Conservation (phyloP, 352 stramenopile species). For the Pythium utonaiense region DNA sequence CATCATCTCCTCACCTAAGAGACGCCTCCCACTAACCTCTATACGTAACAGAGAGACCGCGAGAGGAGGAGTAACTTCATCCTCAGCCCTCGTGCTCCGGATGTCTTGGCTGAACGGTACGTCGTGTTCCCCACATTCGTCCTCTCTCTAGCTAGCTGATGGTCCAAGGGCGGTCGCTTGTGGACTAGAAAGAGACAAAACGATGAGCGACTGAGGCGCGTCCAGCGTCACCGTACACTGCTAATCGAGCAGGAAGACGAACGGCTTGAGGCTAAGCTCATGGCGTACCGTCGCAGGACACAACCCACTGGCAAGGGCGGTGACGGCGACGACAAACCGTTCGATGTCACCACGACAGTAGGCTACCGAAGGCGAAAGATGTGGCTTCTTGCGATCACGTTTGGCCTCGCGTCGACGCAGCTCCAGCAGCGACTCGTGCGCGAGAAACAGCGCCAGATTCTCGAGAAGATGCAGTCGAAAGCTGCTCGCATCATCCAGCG, state of each 20-base stretch:
- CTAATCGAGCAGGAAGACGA: slow-evolving; percentile 42
- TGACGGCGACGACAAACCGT: slow-evolving; percentile 24
- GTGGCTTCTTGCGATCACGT: slow-evolving; percentile 52
- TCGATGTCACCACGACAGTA: slow-evolving; percentile 27
- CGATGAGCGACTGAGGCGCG: slow-evolving; percentile 44
- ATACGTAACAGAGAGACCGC: slow-evolving; percentile 43
- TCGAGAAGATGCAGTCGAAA: slow-evolving; percentile 32
- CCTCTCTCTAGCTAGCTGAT: background rate
- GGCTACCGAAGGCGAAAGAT: slow-evolving; percentile 38
- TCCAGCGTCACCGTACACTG: slow-evolving; percentile 36
- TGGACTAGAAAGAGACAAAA: slow-evolving; percentile 61
- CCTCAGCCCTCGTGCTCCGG: slow-evolving; percentile 18
- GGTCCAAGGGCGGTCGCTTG: background rate
- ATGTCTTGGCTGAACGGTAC: slow-evolving; percentile 22
- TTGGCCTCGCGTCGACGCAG: slow-evolving; percentile 28
- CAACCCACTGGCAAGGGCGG: slow-evolving; percentile 16
- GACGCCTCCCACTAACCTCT: background rate
- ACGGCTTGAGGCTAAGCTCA: slow-evolving; percentile 28
- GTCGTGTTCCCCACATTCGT: background rate
- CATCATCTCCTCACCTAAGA: background rate
- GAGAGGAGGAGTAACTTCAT: slow-evolving; percentile 49
- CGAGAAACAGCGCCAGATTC: slow-evolving; percentile 30
- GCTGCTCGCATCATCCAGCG: slow-evolving; percentile 53
- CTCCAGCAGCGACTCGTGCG: slow-evolving; percentile 36
- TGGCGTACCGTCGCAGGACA: slow-evolving; percentile 37